Percentiles rank a stretch among this genome's conserved stretches.
Conservation (phyloP, 805 yeast species). For the Metschnikowia henanensis region DNA sequence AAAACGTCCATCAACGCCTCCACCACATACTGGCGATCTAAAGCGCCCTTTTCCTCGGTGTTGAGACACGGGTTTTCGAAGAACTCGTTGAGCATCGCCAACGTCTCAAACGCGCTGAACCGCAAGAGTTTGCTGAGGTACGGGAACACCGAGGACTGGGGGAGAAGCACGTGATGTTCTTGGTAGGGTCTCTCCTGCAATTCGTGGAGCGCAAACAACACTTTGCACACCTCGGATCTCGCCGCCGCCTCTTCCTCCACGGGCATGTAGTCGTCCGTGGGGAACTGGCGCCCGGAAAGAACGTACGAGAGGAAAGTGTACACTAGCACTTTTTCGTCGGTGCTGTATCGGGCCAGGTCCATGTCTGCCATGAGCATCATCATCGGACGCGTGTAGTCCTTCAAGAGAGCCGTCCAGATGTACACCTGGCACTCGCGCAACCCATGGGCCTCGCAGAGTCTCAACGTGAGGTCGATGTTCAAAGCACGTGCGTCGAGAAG, state of each 20-base stretch:
- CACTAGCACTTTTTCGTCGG: conserved; percentile 23
- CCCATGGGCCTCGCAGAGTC: conserved; percentile 54
- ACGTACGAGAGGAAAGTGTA: conserved; percentile 65
- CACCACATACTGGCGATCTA: conserved; percentile 75
- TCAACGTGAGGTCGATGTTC: conserved; percentile 76
- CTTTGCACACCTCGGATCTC: conserved; percentile 11
- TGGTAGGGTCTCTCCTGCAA: not conserved
- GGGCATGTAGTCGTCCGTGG: conserved; percentile 56
- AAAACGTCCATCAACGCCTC: conserved; percentile 68
- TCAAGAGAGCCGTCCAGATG: conserved; percentile 68
- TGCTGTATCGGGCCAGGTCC: not conserved
- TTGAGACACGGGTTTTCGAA: conserved; percentile 80
- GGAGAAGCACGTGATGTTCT: not conserved
- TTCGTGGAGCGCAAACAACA: conserved; percentile 40
- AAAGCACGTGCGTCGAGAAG: conserved; percentile 63
- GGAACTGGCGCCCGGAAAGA: conserved; percentile 79
- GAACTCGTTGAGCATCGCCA: conserved; percentile 73
- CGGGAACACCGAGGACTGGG: conserved; percentile 48
- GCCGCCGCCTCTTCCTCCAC: conserved; percentile 18
- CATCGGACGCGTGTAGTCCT: conserved; percentile 74
- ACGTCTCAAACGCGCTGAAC: conserved; percentile 55
- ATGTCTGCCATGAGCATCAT: conserved; percentile 46
- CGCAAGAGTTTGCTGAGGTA: conserved; percentile 59
- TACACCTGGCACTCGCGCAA: conserved; percentile 65
- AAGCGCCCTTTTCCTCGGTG: conserved; percentile 48